Conservation (phyloP, 2,329 filamentous ascomycete species). For the Penicillium paneum region DNA sequence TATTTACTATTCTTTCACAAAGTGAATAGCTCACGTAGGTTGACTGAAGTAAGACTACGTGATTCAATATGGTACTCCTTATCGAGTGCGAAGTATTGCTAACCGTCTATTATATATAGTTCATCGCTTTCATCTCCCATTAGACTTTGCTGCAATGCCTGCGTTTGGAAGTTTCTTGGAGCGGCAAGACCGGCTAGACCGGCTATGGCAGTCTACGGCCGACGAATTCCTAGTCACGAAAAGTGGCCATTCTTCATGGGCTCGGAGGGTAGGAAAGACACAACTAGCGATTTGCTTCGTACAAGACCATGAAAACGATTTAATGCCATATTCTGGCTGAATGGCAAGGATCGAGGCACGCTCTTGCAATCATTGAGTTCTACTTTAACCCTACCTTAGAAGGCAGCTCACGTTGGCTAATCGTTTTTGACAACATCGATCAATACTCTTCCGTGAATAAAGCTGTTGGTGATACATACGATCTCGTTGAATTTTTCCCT, state of each 20-base stretch:
- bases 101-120: background rate
- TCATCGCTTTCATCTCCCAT: slow-evolving; percentile 6
- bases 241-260: slow-evolving; percentile 20
- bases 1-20: no score
- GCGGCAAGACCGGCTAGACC: slow-evolving; percentile 15
- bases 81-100: no score
- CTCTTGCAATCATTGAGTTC: slow-evolving; percentile 22
- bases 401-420: slow-evolving; percentile 24
- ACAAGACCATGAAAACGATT: slow-evolving; percentile 19
- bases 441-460: slow-evolving; percentile 14
- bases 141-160: slow-evolving; percentile 10
- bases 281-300: slow-evolving; percentile 10
- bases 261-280: slow-evolving; percentile 28
- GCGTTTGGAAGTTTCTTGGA: slow-evolving; percentile 14
- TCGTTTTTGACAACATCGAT: slow-evolving; percentile 32
- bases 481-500: slow-evolving; percentile 32
- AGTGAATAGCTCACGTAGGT: no score
- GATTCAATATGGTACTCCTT: no score
- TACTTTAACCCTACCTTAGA: slow-evolving; percentile 3
- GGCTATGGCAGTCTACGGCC: slow-evolving; percentile 18
- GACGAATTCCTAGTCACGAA: slow-evolving; percentile 4
- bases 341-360: slow-evolving; percentile 19
- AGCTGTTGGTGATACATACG: slow-evolving; percentile 19
- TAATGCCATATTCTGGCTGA: slow-evolving; percentile 29
- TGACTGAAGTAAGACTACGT: no score